Conservation (phyloP, 148 eudicot species). For the Selenicereus undatus region DNA sequence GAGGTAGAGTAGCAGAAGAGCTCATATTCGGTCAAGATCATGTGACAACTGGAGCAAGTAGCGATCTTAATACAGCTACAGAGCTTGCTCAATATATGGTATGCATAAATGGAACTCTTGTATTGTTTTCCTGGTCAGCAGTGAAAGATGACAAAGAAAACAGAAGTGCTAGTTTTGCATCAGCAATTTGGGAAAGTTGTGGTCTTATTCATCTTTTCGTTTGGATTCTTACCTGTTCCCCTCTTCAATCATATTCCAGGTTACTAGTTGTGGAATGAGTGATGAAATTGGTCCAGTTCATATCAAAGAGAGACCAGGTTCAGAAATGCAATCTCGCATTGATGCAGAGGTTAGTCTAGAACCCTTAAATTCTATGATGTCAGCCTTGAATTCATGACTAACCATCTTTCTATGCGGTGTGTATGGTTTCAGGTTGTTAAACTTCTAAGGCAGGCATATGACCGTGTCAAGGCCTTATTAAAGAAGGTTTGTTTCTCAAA, state of each 20-base stretch:
- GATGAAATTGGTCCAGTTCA: slow-evolving; percentile 86
- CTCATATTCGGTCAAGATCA: slow-evolving; percentile 89
- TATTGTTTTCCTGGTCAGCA: neutral
- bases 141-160: neutral
- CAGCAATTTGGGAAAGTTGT: neutral
- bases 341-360: slow-evolving; percentile 72
- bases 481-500: slow-evolving; percentile 57
- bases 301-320: slow-evolving; percentile 76
- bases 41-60: slow-evolving; percentile 92
- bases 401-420: neutral
- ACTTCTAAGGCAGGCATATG: slow-evolving; percentile 85
- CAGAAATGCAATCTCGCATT: slow-evolving; percentile 92
- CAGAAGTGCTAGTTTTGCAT: neutral
- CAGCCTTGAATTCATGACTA: neutral
- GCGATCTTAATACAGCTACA: slow-evolving; percentile 86
- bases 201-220: neutral
- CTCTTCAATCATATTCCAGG: slow-evolving; percentile 37
- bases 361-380: slow-evolving; percentile 9
- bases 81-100: slow-evolving; percentile 98
- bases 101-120: slow-evolving; percentile 12
- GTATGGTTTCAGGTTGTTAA: slow-evolving; percentile 61
- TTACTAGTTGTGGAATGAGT: slow-evolving; percentile 91
- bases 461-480: slow-evolving; percentile 80
- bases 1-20: slow-evolving; percentile 98
- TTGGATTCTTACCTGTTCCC: neutral